Evolutionary conservation across 306 rosid genomes (phyloP).

Genomic region (Alnus rubra): DNA sequence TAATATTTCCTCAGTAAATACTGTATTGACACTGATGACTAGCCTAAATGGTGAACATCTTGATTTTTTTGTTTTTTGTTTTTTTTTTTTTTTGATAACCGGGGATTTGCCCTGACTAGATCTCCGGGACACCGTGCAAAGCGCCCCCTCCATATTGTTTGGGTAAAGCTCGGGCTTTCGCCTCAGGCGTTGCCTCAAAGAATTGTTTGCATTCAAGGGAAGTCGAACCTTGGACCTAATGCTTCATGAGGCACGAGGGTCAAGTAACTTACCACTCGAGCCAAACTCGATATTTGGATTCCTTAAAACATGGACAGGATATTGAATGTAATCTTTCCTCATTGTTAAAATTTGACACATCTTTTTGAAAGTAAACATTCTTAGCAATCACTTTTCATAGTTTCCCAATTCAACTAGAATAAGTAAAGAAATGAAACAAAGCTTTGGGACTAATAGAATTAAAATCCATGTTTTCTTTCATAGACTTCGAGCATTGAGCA

Average conservation of each 20-base stretch:
- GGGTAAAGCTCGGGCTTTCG: no score
- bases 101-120: no score
- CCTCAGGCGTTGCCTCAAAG: no score
- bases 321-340: background rate
- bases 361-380: background rate
- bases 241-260: no score
- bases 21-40: background rate
- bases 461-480: background rate
- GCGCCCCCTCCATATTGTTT: no score
- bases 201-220: no score
- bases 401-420: background rate
- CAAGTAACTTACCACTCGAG: no score
- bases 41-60: background rate
- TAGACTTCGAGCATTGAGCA: background rate
- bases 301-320: background rate
- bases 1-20: background rate
- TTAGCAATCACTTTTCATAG: background rate
- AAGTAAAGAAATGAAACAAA: background rate
- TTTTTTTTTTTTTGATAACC: no score
- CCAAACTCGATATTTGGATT: background rate
- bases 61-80: background rate
- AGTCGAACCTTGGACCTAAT: no score
- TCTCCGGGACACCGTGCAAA: no score
- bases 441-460: background rate
- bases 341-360: background rate